phyloP scores from a whole-genome alignment of 75 land plant species.

The Sequoiadendron giganteum region DNA sequence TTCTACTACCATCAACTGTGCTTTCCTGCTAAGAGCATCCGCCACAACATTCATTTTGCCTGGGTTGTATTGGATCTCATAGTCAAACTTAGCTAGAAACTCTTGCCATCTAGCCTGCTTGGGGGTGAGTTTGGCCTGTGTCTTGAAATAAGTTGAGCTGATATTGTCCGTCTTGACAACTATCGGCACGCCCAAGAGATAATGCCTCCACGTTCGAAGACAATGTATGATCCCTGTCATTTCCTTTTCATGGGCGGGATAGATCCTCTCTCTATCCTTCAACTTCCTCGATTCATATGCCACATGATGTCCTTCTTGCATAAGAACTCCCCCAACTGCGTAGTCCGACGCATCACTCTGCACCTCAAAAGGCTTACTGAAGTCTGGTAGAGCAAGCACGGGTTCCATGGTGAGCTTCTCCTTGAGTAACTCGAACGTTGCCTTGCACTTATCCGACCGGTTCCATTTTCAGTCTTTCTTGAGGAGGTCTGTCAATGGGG shows the following conservation, averaged over 20 bases:
- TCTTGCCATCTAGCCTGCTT: background rate
- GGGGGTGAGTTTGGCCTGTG: background rate
- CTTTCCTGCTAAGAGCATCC: background rate
- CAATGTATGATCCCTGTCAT: background rate
- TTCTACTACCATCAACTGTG: background rate
- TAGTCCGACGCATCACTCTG: conserved; percentile 5
- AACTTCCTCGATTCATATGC: background rate
- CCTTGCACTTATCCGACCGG: background rate
- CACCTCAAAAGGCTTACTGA: background rate
- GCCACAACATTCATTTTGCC: background rate
- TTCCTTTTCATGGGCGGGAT: background rate
- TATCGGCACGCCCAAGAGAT: background rate
- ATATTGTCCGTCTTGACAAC: background rate
- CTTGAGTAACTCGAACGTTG: conserved; percentile 7
- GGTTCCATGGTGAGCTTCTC: conserved; percentile 12
- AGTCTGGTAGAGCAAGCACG: background rate
- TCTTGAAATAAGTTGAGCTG: background rate
- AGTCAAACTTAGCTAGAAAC: background rate
- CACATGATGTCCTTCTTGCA: background rate
- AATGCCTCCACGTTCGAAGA: background rate
- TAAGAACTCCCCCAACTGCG: conserved; percentile 14
- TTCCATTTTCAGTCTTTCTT: background rate
- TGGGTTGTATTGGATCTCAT: background rate
- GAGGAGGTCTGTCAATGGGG: conserved; percentile 4
- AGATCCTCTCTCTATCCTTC: background rate